Evolutionary conservation across 2,329 filamentous ascomycete genomes (phyloP), one percentile per base, ranked within the genome.

Genomic region (Stachybotrys echinatus): DNA sequence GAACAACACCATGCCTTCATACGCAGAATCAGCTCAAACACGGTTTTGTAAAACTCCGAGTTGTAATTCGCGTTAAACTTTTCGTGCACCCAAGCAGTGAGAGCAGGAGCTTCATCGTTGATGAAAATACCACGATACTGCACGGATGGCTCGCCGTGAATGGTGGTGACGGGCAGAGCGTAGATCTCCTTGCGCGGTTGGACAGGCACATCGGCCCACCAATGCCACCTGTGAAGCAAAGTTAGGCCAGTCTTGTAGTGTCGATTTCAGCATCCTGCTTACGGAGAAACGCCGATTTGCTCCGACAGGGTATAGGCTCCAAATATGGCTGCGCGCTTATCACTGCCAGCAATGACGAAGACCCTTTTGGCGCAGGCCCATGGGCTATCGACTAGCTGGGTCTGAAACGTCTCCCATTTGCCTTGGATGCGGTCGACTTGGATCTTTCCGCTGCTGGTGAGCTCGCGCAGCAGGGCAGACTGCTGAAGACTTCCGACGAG

Each of bases 101-200:
- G 65, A 2, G 79, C 81, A 0, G 85, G 85, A 48, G 83, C 81
- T 61, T 88, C 84, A 50, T 88, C 84, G 59, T 88, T 88, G 62
- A 88, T 70, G 68, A 88, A 88, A 61, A 88, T 75, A 3, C 84
- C 85, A 17, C 85, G 77, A 62, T 87, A 88, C 60, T 83, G 84
- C 55, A 88, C 79, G 0, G 76, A 76, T 2, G 85, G 84, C 6
- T 81, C 69, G 3, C 73, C 74, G 55, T 86, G 81, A 0, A 77
- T 67, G 54, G 83, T 84, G 23, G 68, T 74, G 12, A 69, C 72
- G 17, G 75, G 65, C 12, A 81, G 63, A 5, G 79, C 77, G 54
- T 78, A 85, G 48, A 88, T 78, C 6, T 73, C 69, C 20, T 71
- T 63, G 54, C 77, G 74, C 52, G 73, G 67, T 48, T 75, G 73